A percentile compares a stretch with the other conserved stretches of the same genome.
Evolutionary conservation across 2,329 filamentous ascomycete genomes (phyloP).

Genomic region (Cytospora schulzeri): DNA sequence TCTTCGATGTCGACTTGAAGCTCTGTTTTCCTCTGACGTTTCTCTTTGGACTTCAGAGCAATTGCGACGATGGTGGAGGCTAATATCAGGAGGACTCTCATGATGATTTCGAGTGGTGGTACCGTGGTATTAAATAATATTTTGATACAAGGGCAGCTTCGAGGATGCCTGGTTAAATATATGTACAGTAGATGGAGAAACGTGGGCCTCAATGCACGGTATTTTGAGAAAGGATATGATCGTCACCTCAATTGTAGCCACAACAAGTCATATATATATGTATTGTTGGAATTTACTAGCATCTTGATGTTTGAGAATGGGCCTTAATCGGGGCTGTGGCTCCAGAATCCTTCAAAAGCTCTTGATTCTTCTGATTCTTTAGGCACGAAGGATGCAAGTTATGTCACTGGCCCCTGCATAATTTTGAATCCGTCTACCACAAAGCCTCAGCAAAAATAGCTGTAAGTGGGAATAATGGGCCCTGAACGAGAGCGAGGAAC

Average conservation of each 20-base stretch:
- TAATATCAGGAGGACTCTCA: background rate
- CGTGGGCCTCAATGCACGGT: too few species aligned
- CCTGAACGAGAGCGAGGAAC: constrained; percentile 9
- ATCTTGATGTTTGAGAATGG: background rate
- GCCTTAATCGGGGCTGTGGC: background rate
- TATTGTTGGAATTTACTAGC: background rate
- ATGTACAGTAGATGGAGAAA: too few species aligned
- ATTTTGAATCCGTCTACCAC: too few species aligned
- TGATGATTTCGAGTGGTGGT: background rate
- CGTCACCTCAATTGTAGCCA: background rate
- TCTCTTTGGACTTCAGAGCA: background rate
- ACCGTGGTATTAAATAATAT: background rate
- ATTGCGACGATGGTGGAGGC: background rate
- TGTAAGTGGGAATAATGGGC: background rate
- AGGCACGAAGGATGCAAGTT: background rate
- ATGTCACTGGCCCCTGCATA: background rate
- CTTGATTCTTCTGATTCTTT: background rate
- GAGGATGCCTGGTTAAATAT: background rate
- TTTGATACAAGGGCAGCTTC: background rate
- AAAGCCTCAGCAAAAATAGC: background rate
- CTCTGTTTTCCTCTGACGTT: background rate
- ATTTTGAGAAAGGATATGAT: background rate
- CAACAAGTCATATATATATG: background rate
- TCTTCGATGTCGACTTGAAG: background rate
- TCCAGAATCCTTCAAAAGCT: background rate